Percentiles rank a stretch among this genome's conserved stretches.
Evolutionary conservation across 768 basidiomycete genomes (phyloP).

Genomic region (Xerocomellus amylosporus): DNA sequence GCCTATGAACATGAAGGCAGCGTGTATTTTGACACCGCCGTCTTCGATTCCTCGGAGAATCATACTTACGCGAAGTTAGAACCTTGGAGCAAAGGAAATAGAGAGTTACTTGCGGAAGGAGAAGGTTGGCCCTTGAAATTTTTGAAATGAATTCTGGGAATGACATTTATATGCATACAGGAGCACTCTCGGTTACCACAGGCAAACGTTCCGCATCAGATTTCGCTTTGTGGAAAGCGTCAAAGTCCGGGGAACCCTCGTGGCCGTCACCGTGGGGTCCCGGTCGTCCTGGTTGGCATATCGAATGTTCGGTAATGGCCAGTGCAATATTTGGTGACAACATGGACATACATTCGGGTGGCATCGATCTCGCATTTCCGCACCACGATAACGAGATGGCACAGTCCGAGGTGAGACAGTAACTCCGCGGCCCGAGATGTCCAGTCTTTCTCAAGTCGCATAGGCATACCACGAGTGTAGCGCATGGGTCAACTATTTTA

Average conservation of each 20-base stretch:
- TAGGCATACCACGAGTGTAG: conserved; percentile 91
- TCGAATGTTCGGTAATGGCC: conserved; percentile 99
- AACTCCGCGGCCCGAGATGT: conserved; percentile 2
- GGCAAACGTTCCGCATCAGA: conserved; percentile 83
- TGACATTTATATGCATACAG: conserved; percentile 30
- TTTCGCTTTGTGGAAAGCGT: conserved; percentile 98
- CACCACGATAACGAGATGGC: conserved; percentile 99
- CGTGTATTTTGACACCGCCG: conserved; percentile 86
- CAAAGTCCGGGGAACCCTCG: conserved; percentile 92
- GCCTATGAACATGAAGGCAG: conserved; percentile 70
- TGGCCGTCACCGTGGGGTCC: conserved; percentile 96
- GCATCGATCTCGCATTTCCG: conserved; percentile 96
- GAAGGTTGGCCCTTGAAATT: conserved; percentile 58
- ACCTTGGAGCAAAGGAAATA: conserved; percentile 94
- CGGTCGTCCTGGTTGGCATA: conserved; percentile 97
- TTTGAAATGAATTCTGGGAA: not conserved
- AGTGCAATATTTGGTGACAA: conserved; percentile 60
- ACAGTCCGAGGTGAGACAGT: conserved; percentile 76
- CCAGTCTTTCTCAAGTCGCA: conserved; percentile 8
- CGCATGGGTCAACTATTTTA: conserved; percentile 98
- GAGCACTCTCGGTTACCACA: conserved; percentile 52
- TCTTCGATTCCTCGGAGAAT: conserved; percentile 71
- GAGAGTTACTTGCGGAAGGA: conserved; percentile 83
- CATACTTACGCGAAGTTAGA: conserved; percentile 94
- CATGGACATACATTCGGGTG: conserved; percentile 98